Evolutionary conservation across 2,329 filamentous ascomycete genomes (phyloP).

Genomic region (Domatiomyces globalis): DNA sequence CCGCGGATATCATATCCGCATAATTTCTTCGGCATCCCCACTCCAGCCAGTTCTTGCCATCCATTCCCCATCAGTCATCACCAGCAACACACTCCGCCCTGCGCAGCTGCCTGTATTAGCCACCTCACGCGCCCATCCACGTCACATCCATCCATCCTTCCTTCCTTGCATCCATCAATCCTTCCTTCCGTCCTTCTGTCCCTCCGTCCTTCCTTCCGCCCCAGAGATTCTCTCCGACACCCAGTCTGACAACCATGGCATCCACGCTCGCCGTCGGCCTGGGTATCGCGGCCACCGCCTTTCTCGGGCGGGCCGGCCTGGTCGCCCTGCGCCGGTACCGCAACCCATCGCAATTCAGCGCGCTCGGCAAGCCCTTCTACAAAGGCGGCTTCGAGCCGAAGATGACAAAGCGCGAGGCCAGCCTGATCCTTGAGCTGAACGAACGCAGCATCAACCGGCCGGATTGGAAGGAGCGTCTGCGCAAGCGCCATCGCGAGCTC

Average conservation of each 20-base stretch:
- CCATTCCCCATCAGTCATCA: too few relatives aligned
- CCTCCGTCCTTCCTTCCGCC: neutral
- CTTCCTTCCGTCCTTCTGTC: neutral
- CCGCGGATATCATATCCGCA: neutral
- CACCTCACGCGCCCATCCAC: too few relatives aligned
- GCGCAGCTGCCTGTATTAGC: too few relatives aligned
- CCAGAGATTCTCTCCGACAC: neutral
- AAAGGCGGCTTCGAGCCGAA: conserved; percentile 95
- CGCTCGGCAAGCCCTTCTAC: conserved; percentile 83
- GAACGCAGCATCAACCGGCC: conserved; percentile 58
- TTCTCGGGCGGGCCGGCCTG: conserved; percentile 81
- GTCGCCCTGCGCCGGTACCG: conserved; percentile 75
- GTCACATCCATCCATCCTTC: neutral
- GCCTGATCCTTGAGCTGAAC: conserved; percentile 81
- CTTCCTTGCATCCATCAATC: neutral
- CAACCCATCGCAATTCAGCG: conserved; percentile 49
- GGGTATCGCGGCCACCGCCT: conserved; percentile 46
- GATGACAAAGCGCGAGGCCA: conserved; percentile 86
- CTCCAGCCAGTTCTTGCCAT: too few relatives aligned
- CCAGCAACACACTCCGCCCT: too few relatives aligned
- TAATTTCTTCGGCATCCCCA: neutral
- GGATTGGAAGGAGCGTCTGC: conserved; percentile 63
- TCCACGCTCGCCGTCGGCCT: conserved; percentile 31
- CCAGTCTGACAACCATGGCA: conserved; percentile 23
- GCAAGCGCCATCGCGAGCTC: conserved; percentile 85